Evolutionary conservation across 2,329 filamentous ascomycete genomes (phyloP), one percentile per base, ranked within the genome.

Genomic region (Coniochaeta ligniaria): DNA sequence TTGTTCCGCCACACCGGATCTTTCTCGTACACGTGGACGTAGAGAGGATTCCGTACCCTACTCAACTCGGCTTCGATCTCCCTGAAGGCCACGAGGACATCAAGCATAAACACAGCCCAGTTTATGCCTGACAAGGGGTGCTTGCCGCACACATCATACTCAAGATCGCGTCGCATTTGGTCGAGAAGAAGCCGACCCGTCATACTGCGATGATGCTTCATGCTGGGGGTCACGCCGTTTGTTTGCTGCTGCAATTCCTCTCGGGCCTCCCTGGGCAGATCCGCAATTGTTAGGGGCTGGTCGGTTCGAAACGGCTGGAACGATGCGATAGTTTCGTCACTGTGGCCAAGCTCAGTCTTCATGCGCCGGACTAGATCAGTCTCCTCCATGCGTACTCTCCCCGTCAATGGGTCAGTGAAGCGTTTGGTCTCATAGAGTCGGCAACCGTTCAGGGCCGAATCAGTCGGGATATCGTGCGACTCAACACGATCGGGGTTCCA

Each of bases 401-500:
- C 6, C 8, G 73, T 73, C 6, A 20, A 60, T 4, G 69, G 67
- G 61, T 76, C 68, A 12, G 61, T 31, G 1, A 63, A 20, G 0
- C 38, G 57, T 60, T 70, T 72, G 6, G 69, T 70, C 60, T 70
- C 63, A 22, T 43, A 14, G n/a, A 73, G 58, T 35, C 74, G 70
- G 14, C 71, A 28, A 24, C 64, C n/a, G 2, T 61, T 68, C 12
- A 76, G 38, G 0, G 64, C 1, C 0, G 70, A 74, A 0, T 11
- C 17, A 4, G 69, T 28, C 0, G 62, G 59, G 33, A 77, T 17
- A 1, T 74, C 69, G 0, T 64, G 62, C 43, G 77, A 73, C 0
- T 73, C 71, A 11, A 79, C 74, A 6, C 67, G 67, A 8, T 75
- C 70, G 8, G 67, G 41, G 31, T 74, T 64, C 75, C 74, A 79